Evolutionary conservation across 164 flowering plant species (phyloP).

Genomic region (Berberis thunbergii): DNA sequence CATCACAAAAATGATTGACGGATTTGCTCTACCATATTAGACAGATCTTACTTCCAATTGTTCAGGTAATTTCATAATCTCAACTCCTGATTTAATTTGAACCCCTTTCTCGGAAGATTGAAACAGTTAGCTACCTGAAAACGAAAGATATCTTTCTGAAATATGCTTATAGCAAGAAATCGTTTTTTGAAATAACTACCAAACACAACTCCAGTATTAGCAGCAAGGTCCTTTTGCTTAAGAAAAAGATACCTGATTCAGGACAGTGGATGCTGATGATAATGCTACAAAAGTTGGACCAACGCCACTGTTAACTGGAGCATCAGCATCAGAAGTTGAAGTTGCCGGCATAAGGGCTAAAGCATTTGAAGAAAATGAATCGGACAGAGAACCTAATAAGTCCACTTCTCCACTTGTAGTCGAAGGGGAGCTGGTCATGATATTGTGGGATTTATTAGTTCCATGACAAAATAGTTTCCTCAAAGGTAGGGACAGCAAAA

Average conservation of each 20-base stretch:
- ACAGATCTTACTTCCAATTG: too few species aligned
- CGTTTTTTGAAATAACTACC: neutral
- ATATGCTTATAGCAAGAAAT: neutral
- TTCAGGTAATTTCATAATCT: too few species aligned
- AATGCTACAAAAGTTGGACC: slow-evolving; percentile 29
- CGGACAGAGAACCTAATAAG: slow-evolving; percentile 67
- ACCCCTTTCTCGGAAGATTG: too few species aligned
- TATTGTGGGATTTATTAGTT: slow-evolving; percentile 3
- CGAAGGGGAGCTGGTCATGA: slow-evolving; percentile 38
- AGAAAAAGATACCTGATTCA: slow-evolving; percentile 41
- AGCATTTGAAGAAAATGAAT: slow-evolving; percentile 38
- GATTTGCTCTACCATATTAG: too few species aligned
- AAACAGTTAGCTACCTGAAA: too few species aligned
- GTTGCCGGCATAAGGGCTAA: slow-evolving; percentile 56
- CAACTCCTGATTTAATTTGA: too few species aligned
- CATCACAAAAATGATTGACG: too few species aligned
- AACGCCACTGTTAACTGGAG: slow-evolving; percentile 19
- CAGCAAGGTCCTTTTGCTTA: neutral
- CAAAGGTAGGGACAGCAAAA: neutral
- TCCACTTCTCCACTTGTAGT: slow-evolving; percentile 59
- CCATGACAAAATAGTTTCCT: slow-evolving; percentile 6
- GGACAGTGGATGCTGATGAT: slow-evolving; percentile 25
- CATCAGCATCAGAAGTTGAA: slow-evolving; percentile 33
- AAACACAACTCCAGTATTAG: neutral
- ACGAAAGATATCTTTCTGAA: too few species aligned